Evolutionary conservation across 805 yeast genomes (phyloP).

Genomic region (Saturnispora quitensis): DNA sequence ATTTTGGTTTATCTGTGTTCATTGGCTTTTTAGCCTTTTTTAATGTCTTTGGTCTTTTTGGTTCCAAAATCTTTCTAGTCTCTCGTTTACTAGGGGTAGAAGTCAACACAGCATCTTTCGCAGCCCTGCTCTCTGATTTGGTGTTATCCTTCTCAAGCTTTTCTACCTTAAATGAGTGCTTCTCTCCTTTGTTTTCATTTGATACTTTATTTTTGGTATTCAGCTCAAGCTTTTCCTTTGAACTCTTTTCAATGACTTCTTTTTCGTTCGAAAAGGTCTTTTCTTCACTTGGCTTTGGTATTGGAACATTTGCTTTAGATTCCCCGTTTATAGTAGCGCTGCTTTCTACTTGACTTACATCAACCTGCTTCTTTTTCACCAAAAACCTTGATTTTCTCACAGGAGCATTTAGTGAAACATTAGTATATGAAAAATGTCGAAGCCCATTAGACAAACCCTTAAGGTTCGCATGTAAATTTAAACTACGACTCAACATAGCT

Average conservation of each 20-base stretch:
- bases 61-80: constrained; percentile 2
- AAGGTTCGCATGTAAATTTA: neutral
- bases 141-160: neutral
- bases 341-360: neutral
- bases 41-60: constrained; percentile 5
- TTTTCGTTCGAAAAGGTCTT: neutral
- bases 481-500: neutral
- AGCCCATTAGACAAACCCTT: neutral
- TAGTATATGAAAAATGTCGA: neutral
- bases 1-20: constrained; percentile 10
- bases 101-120: constrained; percentile 1
- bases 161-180: neutral
- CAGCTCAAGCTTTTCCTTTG: neutral
- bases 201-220: neutral
- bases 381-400: constrained; percentile 5
- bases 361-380: neutral
- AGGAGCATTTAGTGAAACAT: neutral
- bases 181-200: neutral
- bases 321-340: neutral
- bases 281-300: neutral
- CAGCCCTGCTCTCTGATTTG: neutral
- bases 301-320: neutral
- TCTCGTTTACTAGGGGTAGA: constrained; percentile 1
- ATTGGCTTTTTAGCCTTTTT: constrained; percentile 7
- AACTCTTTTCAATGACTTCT: neutral